These are phyloP conservation scores for Eimeria zaria DNA, from an alignment of 169 alveolate species.

Conservation along the genomic window DNA sequence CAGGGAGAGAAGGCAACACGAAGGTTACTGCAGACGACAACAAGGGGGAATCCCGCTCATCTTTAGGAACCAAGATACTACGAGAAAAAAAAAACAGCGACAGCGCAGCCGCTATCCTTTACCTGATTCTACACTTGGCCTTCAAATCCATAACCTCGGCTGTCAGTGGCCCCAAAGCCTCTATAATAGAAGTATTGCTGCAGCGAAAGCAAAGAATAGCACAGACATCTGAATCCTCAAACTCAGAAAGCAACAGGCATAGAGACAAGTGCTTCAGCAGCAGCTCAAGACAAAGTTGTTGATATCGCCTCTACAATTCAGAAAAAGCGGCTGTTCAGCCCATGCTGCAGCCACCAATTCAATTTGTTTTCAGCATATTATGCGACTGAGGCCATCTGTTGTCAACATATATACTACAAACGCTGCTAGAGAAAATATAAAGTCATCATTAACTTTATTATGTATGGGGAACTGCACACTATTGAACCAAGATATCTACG, in stretches of 20 bases:
- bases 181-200: slow-evolving; percentile 56
- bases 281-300: neutral
- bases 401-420: neutral
- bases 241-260: neutral
- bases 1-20: neutral
- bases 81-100: neutral
- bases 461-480: neutral
- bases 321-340: neutral
- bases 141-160: slow-evolving; percentile 59
- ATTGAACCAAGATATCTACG: neutral
- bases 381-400: neutral
- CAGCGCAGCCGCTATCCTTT: neutral
- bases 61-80: neutral
- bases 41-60: neutral
- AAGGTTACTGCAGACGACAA: neutral
- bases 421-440: neutral
- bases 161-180: slow-evolving; percentile 63
- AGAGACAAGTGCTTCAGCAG: neutral
- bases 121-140: slow-evolving; percentile 74
- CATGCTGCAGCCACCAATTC: neutral
- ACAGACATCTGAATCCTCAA: neutral
- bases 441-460: neutral
- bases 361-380: neutral
- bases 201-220: neutral
- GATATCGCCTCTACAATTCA: no score